These are phyloP conservation scores for Cystobasidium ongulense DNA, from an alignment of 768 basidiomycete genomes.

Conservation along the genomic window DNA sequence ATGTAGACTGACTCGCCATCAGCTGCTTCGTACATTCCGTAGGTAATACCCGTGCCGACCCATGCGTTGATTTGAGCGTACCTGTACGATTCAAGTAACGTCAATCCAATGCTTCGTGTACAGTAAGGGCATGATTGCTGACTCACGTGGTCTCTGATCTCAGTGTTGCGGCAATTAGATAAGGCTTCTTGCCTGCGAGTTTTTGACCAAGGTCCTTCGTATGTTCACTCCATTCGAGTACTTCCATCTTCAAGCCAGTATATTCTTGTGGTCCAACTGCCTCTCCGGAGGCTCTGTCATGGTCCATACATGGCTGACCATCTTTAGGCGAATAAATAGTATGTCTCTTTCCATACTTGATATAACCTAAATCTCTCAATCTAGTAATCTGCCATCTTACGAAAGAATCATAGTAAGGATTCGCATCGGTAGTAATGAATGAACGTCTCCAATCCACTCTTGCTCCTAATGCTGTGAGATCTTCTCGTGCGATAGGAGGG, in stretches of 20 bases:
- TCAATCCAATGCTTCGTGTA: not conserved
- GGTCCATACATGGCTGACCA: slow-evolving; percentile 99
- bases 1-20: slow-evolving; percentile 67
- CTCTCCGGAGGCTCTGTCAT: slow-evolving; percentile 91
- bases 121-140: not conserved
- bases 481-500: slow-evolving; percentile 81
- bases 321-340: slow-evolving; percentile 98
- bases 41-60: slow-evolving; percentile 80
- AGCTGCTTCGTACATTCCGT: slow-evolving; percentile 77
- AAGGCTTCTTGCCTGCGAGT: slow-evolving; percentile 61
- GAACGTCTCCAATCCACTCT: slow-evolving; percentile 94
- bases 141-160: slow-evolving; percentile 91
- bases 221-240: slow-evolving; percentile 69
- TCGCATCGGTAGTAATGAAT: slow-evolving; percentile 88
- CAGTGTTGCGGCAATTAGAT: slow-evolving; percentile 88
- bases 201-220: slow-evolving; percentile 52
- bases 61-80: slow-evolving; percentile 99
- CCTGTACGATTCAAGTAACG: slow-evolving; percentile 48
- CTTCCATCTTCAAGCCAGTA: slow-evolving; percentile 87
- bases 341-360: slow-evolving; percentile 96
- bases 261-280: slow-evolving; percentile 93
- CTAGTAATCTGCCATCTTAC: slow-evolving; percentile 98
- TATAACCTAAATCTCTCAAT: slow-evolving; percentile 72
- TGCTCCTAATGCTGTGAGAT: slow-evolving; percentile 80
- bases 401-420: slow-evolving; percentile 95